Evolutionary conservation across 2,329 filamentous ascomycete species (phyloP).

Genomic region (Dactylellina drechsleri): DNA sequence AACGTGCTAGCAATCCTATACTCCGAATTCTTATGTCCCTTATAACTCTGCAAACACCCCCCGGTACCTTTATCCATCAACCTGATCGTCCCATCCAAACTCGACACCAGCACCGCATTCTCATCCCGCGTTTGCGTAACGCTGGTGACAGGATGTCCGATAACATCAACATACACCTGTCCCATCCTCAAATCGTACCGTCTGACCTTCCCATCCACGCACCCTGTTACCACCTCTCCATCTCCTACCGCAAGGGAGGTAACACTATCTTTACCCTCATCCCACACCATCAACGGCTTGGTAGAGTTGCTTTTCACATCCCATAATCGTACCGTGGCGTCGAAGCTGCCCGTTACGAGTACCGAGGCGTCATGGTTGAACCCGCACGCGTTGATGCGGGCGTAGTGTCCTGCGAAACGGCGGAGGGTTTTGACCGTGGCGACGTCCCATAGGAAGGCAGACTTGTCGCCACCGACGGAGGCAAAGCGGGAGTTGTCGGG

Average conservation of each 20-base stretch:
- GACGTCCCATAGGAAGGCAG: constrained; percentile 95
- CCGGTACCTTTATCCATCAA: constrained; percentile 58
- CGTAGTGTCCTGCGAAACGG: constrained; percentile 77
- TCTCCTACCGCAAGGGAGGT: constrained; percentile 73
- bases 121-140: constrained; percentile 56
- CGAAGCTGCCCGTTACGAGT: constrained; percentile 89
- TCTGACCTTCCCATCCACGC: constrained; percentile 58
- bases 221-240: constrained; percentile 64
- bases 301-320: constrained; percentile 78
- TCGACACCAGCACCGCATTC: constrained; percentile 56
- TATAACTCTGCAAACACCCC: constrained; percentile 57
- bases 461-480: constrained; percentile 87
- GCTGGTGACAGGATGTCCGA: constrained; percentile 57
- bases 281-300: constrained; percentile 57
- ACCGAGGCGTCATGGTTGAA: constrained; percentile 82
- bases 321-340: constrained; percentile 91
- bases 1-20: constrained; percentile 57
- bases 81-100: constrained; percentile 56
- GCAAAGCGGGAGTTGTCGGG: constrained; percentile 84
- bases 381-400: constrained; percentile 78
- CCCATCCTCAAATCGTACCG: constrained; percentile 59
- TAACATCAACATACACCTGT: constrained; percentile 56
- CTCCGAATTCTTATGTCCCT: constrained; percentile 57
- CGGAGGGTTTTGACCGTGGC: constrained; percentile 78
- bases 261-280: constrained; percentile 61